Base-by-base conservation (phyloP, 306 rosid species). In the Vicia sativa region DNA sequence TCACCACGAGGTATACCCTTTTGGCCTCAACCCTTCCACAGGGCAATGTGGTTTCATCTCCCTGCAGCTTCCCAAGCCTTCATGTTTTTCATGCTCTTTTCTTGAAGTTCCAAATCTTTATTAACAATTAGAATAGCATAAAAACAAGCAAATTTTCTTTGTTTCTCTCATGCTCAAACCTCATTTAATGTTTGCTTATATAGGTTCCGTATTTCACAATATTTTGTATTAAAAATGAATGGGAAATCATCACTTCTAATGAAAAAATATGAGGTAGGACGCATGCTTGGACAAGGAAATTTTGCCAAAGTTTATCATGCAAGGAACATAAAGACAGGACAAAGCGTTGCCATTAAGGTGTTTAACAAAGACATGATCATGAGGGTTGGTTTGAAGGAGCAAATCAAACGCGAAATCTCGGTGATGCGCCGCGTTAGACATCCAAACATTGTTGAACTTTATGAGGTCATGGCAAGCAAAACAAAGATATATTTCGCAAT, bases 401-500 rank as follows among this genome's bases (percentile, higher is more conserved):
- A 86, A 63, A 66, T 86, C 75, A 82, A 88, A 77, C 74, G 87
- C 0, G 91, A 88, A 23, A 86, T 86, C 65, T 80, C 87, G 0
- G 77, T 82, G 10, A 84, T 89, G 87, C 77, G 71, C 11, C 81
- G 72, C 0, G 75, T 80, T 39, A 72, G 70, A 61, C 91, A 86
- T 55, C 91, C 96, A 0, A 82, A 89, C 67, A 80, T 88, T 16
- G 87, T 88, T 18, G 80, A 80, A 57, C 84, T 86, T 18, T 55
- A 78, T 6, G 96, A 86, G 56, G 96, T 86, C 14, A 76, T 89
- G 89, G 96, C 96, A 4, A 84, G 82, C 78, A 86, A 80, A 68
- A 80, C 82, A 39, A 89, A 89, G 70, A 86, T 89, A 38, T 89
- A 80, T 65, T 82, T 89, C 7, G 86, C 79, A 7, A 84, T 86